A percentile compares a stretch with the other conserved stretches of the same genome.
Evolutionary conservation across 768 basidiomycete species (phyloP).

Genomic region (Macrolepiota dolichaula): DNA sequence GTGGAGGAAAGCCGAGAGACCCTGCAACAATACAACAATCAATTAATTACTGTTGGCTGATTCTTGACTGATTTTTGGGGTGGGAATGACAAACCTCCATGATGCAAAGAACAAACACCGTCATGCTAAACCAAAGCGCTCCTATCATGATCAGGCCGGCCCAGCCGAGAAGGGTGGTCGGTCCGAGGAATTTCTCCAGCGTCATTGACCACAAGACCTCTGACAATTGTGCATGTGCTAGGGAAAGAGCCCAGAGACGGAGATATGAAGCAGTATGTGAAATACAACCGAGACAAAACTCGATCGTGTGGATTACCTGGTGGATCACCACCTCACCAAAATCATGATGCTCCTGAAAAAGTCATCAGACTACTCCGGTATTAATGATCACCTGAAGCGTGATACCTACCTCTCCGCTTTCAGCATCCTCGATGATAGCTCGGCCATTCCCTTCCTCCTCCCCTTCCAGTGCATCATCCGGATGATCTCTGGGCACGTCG

Average conservation of each 20-base stretch:
- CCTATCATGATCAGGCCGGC: constrained; percentile 46
- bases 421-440: constrained; percentile 71
- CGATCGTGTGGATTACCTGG: constrained; percentile 98
- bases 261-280: constrained; percentile 95
- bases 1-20: constrained; percentile 93
- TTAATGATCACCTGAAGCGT: constrained; percentile 6
- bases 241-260: constrained; percentile 94
- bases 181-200: constrained; percentile 56
- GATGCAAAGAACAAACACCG: constrained; percentile 77
- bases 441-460: constrained; percentile 82
- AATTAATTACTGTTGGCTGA: not conserved
- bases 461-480: constrained; percentile 64
- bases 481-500: constrained; percentile 45
- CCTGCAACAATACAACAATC: constrained; percentile 41
- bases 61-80: not conserved
- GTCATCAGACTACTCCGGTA: not conserved
- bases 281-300: constrained; percentile 98
- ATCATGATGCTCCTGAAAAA: constrained; percentile 75
- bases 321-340: constrained; percentile 95
- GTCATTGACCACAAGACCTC: constrained; percentile 94
- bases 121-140: constrained; percentile 76
- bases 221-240: constrained; percentile 96
- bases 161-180: constrained; percentile 62
- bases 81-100: constrained; percentile 78
- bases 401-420: constrained; percentile 71